These are phyloP conservation scores for Podospora sp. DNA, from an alignment of 495 filamentous ascomycete genomes.

Conservation along the genomic window DNA sequence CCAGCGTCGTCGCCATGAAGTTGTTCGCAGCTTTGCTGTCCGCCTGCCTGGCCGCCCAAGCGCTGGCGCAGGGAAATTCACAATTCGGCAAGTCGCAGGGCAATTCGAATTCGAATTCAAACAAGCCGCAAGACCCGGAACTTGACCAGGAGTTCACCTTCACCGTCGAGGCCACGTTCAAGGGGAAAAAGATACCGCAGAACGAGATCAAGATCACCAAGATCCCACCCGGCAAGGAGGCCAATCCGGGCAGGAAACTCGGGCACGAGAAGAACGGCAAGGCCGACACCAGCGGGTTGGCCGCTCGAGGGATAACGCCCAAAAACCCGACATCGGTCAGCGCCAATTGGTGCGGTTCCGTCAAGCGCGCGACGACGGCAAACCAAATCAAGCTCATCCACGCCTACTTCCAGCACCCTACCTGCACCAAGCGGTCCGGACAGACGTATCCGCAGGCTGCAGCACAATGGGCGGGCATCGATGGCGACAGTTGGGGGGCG, in stretches of 20 bases:
- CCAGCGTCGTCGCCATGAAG: neutral
- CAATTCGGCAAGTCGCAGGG: too few species aligned
- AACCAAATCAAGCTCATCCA: constrained; percentile 33
- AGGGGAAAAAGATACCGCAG: constrained; percentile 30
- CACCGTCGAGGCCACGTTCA: constrained; percentile 25
- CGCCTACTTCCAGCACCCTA: constrained; percentile 30
- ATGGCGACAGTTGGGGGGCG: constrained; percentile 28
- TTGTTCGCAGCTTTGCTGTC: neutral
- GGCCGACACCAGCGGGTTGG: neutral
- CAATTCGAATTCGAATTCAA: too few species aligned
- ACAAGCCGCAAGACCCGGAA: constrained; percentile 18
- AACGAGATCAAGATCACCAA: constrained; percentile 31
- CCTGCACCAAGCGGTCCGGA: constrained; percentile 27
- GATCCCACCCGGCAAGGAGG: neutral
- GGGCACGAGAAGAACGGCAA: neutral
- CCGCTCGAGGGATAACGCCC: neutral
- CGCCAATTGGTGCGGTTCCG: constrained; percentile 38
- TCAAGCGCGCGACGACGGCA: constrained; percentile 21
- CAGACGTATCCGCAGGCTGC: constrained; percentile 32
- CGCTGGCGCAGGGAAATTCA: constrained; percentile 6
- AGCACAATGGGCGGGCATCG: constrained; percentile 37
- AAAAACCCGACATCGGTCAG: constrained; percentile 25
- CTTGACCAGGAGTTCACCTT: constrained; percentile 33
- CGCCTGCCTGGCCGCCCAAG: constrained; percentile 6
- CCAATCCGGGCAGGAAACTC: constrained; percentile 6